Percentiles rank a stretch among this genome's conserved stretches.
Evolutionary conservation across 176 grass and related monocot genomes (phyloP).

Genomic region (Oryza nivara): DNA sequence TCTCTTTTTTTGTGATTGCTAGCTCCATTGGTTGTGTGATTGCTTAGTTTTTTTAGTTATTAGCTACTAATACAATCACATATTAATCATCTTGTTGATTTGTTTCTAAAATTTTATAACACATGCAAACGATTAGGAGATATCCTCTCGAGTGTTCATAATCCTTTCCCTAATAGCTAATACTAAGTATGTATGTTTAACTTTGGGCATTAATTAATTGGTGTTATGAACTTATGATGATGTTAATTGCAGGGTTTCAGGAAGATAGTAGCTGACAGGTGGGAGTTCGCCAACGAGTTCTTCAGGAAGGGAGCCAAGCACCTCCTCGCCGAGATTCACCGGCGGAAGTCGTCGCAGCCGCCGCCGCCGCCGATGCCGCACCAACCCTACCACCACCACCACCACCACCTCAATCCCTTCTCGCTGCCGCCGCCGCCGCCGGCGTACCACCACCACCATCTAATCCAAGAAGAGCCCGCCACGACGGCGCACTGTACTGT

Average conservation of each 20-base stretch:
- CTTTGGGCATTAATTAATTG: neutral
- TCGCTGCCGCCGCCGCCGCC: conserved; percentile 44
- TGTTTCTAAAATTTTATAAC: no score
- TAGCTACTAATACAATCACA: neutral
- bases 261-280: conserved; percentile 92
- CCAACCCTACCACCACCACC: conserved; percentile 46
- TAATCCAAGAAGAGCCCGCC: conserved; percentile 44
- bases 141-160: no score
- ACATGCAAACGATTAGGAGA: no score
- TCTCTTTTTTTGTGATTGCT: no score
- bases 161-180: no score
- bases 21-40: neutral
- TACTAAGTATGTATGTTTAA: no score
- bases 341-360: conserved; percentile 71
- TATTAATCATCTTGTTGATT: no score
- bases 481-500: neutral
- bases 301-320: conserved; percentile 95
- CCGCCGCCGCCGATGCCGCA: conserved; percentile 37
- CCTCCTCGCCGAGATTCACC: conserved; percentile 86
- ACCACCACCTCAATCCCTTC: conserved; percentile 52
- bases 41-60: neutral
- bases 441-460: conserved; percentile 29
- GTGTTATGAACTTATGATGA: neutral
- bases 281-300: conserved; percentile 97
- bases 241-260: conserved; percentile 76